A percentile compares a stretch with the other conserved stretches of the same genome.
phyloP scores from a whole-genome alignment of 2,329 filamentous ascomycete species.

The Pestalotiopsis sp. region DNA sequence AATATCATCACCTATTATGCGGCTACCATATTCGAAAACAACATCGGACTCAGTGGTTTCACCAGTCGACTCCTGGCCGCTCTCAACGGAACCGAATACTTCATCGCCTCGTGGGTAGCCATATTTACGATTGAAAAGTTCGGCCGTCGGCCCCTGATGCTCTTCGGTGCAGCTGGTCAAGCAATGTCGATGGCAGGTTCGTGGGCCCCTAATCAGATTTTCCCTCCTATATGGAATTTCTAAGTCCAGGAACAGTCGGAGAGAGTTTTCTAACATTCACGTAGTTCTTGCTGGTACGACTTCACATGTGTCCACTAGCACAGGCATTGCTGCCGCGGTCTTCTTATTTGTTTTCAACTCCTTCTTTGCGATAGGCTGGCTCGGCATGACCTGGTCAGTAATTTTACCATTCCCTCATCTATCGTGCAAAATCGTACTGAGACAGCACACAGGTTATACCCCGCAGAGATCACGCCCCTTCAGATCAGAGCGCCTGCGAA shows the following conservation, averaged over 20 bases:
- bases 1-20: constrained; percentile 12
- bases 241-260: not conserved
- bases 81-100: constrained; percentile 48
- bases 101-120: constrained; percentile 40
- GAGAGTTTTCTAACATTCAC: not conserved
- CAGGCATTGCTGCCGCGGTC: constrained; percentile 34
- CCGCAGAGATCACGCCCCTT: constrained; percentile 16
- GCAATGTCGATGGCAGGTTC: constrained; percentile 66
- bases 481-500: constrained; percentile 11
- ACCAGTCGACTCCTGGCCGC: constrained; percentile 58
- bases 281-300: constrained; percentile 51
- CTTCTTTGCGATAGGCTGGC: constrained; percentile 55
- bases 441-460: constrained; percentile 1
- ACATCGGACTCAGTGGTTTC: constrained; percentile 45
- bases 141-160: constrained; percentile 67
- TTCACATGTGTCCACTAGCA: constrained; percentile 26
- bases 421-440: not conserved
- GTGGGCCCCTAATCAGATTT: not conserved
- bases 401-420: too few species aligned
- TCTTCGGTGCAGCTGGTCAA: constrained; percentile 69
- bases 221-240: too few species aligned
- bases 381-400: constrained; percentile 55
- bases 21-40: constrained; percentile 35
- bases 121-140: constrained; percentile 49
- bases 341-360: constrained; percentile 56